Evolutionary conservation across 768 basidiomycete species (phyloP).

Genomic region (Collybiopsis luxurians): DNA sequence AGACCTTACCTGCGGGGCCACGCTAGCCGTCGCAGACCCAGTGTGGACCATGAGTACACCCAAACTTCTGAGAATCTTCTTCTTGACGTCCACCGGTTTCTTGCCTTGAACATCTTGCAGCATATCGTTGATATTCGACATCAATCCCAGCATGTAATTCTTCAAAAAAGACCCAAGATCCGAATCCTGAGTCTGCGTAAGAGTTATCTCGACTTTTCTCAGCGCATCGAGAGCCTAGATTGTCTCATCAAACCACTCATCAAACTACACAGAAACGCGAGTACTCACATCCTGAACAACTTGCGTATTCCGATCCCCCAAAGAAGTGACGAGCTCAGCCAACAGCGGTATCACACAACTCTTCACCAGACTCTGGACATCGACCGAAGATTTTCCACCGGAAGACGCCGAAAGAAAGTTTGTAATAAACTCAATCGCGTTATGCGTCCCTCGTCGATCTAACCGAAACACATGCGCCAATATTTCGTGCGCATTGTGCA

Average conservation of each 20-base stretch:
- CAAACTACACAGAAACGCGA: not conserved
- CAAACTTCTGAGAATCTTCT: slow-evolving; percentile 75
- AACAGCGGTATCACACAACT: slow-evolving; percentile 69
- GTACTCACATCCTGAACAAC: slow-evolving; percentile 32
- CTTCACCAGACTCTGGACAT: slow-evolving; percentile 54
- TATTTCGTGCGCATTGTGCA: slow-evolving; percentile 56
- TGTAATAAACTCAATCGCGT: slow-evolving; percentile 60
- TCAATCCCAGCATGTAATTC: slow-evolving; percentile 77
- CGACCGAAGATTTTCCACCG: slow-evolving; percentile 29
- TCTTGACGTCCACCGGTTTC: slow-evolving; percentile 64
- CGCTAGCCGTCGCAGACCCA: slow-evolving; percentile 67
- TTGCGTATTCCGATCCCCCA: slow-evolving; percentile 66
- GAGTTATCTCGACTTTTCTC: slow-evolving; percentile 42
- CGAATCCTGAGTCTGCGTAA: slow-evolving; percentile 26
- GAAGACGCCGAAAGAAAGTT: slow-evolving; percentile 40
- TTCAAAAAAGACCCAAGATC: slow-evolving; percentile 64
- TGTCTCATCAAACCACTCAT: not conserved
- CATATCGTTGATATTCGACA: slow-evolving; percentile 82
- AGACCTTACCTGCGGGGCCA: slow-evolving; percentile 79
- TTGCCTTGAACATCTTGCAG: slow-evolving; percentile 83
- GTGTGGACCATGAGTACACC: slow-evolving; percentile 69
- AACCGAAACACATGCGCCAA: slow-evolving; percentile 68
- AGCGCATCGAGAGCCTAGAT: slow-evolving; percentile 35
- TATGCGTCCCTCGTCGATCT: slow-evolving; percentile 50
- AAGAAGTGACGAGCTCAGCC: slow-evolving; percentile 68